Conservation (phyloP, 441 rosid genomes). For the Omphalea diandra region DNA sequence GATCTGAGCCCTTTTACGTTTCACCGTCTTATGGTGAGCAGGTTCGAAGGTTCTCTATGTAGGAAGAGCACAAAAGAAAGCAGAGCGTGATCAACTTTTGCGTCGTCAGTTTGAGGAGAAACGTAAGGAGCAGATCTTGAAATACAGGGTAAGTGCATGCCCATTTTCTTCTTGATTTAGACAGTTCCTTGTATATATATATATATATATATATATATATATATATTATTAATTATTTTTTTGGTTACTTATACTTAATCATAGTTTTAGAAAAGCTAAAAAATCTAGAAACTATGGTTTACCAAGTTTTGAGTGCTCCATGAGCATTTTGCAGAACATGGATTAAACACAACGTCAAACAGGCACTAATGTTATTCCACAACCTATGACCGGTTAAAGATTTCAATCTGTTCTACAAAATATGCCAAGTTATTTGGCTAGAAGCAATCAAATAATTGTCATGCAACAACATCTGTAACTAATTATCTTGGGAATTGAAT, state of each 20-base stretch:
- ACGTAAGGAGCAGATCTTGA: conserved; percentile 35
- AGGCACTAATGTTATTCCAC: no score
- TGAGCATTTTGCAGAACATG: no score
- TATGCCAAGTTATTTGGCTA: background rate
- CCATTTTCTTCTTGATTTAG: no score
- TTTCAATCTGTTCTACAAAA: background rate
- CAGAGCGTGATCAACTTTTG: conserved; percentile 61
- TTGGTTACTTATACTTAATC: no score
- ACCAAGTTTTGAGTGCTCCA: no score
- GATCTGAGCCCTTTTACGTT: background rate
- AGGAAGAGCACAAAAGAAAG: conserved; percentile 71
- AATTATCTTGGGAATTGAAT: background rate
- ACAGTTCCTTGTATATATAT: no score
- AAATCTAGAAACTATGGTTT: no score
- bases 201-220: no score
- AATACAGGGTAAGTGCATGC: conserved; percentile 23
- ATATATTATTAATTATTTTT: no score
- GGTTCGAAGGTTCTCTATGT: conserved; percentile 67
- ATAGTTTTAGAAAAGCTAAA: no score
- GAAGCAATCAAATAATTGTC: background rate
- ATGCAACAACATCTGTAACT: background rate
- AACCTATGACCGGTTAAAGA: background rate
- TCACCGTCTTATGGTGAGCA: conserved; percentile 23
- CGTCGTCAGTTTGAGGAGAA: conserved; percentile 34
- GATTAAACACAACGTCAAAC: no score